These are phyloP conservation scores for Daldinia bambusicola DNA, from an alignment of 495 filamentous ascomycete genomes.

Conservation along the genomic window DNA sequence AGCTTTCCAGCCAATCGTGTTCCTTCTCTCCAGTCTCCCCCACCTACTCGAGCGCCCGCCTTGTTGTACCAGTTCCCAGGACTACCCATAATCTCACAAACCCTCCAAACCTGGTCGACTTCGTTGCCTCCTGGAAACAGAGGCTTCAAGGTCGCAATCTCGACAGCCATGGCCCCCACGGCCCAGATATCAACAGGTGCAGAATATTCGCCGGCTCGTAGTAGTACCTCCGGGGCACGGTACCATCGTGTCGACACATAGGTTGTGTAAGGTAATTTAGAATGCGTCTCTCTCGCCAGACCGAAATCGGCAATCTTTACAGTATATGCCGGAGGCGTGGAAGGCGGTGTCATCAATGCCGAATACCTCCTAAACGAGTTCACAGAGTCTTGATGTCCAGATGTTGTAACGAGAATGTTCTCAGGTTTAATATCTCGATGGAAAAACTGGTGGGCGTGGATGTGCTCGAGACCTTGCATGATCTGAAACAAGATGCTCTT, in stretches of 20 bases:
- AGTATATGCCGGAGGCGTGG: constrained; percentile 90
- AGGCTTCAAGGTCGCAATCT: constrained; percentile 96
- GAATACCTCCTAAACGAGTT: constrained; percentile 92
- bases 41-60: constrained; percentile 83
- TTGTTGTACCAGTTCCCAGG: constrained; percentile 98
- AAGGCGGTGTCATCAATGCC: constrained; percentile 90
- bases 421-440: constrained; percentile 99
- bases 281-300: constrained; percentile 95
- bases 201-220: constrained; percentile 96
- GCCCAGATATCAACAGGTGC: constrained; percentile 99
- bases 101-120: constrained; percentile 98
- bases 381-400: constrained; percentile 78
- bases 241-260: constrained; percentile 99
- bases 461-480: constrained; percentile 93
- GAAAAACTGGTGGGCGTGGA: constrained; percentile 97
- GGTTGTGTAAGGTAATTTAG: constrained; percentile 94
- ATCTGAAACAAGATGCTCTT: constrained; percentile 99
- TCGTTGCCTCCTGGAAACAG: constrained; percentile 98
- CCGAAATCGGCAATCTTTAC: constrained; percentile 99
- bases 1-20: constrained; percentile 92
- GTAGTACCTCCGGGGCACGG: constrained; percentile 92
- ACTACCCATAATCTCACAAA: constrained; percentile 99
- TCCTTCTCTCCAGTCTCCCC: constrained; percentile 98
- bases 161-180: constrained; percentile 98
- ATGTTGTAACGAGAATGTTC: constrained; percentile 97